Evolutionary conservation across 495 filamentous ascomycete species (phyloP), one percentile per base, ranked within the genome.

Genomic region (Rhypophila decipiens): DNA sequence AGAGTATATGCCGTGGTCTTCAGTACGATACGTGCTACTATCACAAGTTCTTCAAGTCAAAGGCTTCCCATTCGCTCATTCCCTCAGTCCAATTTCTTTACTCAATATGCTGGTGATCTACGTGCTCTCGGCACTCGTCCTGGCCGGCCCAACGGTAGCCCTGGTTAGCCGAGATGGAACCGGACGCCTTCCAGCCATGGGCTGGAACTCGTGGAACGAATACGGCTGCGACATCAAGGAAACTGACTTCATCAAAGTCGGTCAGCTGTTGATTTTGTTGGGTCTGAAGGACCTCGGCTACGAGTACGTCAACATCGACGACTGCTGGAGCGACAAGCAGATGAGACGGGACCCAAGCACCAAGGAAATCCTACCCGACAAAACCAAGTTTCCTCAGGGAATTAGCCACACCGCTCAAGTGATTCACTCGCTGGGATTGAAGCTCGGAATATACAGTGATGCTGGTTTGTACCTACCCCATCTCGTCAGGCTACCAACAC

Each of bases 381-480:
- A 72, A 0, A 52, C 46, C 3, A 82, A 77, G 45, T 88, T 85
- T 53, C 82, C 84, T 1, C 61, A 71, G 38, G 82, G 84, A 3
- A 82, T 86, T 55, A 70, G 68, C n/a, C 65, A 74, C 12, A 61
- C 84, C 5, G 76, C 77, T 2, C 60, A 77, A 33, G 46, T 75
- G 47, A 68, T 87, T 19, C 84, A 88, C 59, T 58, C 46, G 5
- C 54, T 83, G 51, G 80, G 80, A 0, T 53, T 87, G 23, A 81
- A 80, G 44, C 74, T 86, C 27, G 84, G 84, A 0, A 82, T 88
- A 43, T 88, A 87, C 61, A 64, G 56, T 17, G 74, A 74, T 53
- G 84, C 83, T 2, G 84, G 84, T 7, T 18, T 12, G 38, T 18
- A 19, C 38, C 22, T 19, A n/a, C n/a, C n/a, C n/a, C n/a, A n/a